A percentile compares a stretch with the other conserved stretches of the same genome.
Evolutionary conservation across 345 rosid species (phyloP).

Genomic region (Eucalyptus polyanthemos): DNA sequence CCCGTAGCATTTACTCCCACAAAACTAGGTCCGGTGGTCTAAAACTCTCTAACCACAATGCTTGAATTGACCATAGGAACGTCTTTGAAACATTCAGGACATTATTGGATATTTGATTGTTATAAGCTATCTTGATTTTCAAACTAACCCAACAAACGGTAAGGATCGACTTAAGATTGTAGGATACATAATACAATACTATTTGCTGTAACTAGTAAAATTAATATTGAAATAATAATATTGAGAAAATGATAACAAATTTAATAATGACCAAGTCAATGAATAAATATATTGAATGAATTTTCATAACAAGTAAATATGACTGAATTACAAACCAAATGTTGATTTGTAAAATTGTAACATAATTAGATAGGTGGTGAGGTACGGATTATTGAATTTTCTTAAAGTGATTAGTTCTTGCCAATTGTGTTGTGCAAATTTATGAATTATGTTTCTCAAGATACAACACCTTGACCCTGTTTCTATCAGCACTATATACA

Average conservation of each 20-base stretch:
- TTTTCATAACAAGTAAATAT: background rate
- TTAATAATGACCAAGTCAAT: background rate
- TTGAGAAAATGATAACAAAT: background rate
- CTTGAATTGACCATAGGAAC: too few relatives aligned
- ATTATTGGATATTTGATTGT: too few relatives aligned
- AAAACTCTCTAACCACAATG: too few relatives aligned
- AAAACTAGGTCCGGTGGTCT: too few relatives aligned
- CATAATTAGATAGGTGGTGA: background rate
- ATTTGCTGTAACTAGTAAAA: background rate
- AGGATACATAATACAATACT: background rate
- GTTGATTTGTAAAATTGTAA: background rate
- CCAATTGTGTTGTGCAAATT: background rate
- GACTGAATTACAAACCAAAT: background rate
- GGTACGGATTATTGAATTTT: background rate
- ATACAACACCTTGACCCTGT: background rate
- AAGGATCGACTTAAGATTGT: too few relatives aligned
- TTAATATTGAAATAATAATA: background rate
- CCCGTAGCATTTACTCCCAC: too few relatives aligned
- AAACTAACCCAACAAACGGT: too few relatives aligned
- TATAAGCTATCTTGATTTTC: too few relatives aligned
- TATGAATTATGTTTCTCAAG: background rate
- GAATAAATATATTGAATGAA: background rate
- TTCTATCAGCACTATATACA: background rate
- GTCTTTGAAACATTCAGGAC: too few relatives aligned
- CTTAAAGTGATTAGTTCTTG: background rate